phyloP scores from a whole-genome alignment of 2,329 filamentous ascomycete species.

The Claviceps fusiformis region DNA sequence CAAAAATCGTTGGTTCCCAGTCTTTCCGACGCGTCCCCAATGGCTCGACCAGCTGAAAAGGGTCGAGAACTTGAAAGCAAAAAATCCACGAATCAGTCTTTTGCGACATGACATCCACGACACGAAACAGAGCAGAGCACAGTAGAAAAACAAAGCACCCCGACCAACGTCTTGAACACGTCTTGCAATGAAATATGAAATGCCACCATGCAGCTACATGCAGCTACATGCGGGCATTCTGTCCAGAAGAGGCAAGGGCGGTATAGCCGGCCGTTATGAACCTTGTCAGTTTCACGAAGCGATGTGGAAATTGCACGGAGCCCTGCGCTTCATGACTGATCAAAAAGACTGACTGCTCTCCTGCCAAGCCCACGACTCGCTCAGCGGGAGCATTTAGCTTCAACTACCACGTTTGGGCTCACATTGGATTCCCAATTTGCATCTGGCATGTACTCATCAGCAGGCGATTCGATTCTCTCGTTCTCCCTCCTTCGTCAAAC shows the following conservation, averaged over 20 bases:
- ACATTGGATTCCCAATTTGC: neutral
- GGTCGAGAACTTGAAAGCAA: neutral
- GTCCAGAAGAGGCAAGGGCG: neutral
- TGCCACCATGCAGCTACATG: neutral
- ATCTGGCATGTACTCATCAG: neutral
- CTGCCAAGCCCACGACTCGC: neutral
- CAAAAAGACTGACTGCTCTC: neutral
- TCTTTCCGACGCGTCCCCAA: neutral
- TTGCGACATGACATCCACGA: neutral
- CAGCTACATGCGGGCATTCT: neutral
- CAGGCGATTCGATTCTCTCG: neutral
- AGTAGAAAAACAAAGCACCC: neutral
- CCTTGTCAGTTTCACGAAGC: neutral
- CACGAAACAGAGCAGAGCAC: neutral
- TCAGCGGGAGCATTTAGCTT: neutral
- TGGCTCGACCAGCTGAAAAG: neutral
- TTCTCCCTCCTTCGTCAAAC: neutral
- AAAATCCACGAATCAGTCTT: neutral
- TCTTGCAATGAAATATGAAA: neutral
- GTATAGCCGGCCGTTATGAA: neutral
- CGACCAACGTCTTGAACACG: neutral
- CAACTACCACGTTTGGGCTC: neutral
- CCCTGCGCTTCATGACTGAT: neutral
- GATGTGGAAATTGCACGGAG: conserved; percentile 1
- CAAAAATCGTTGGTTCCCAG: neutral